A percentile compares a stretch with the other conserved stretches of the same genome.
phyloP scores from a whole-genome alignment of 257 asterid genomes.

The Fraxinus excelsior region DNA sequence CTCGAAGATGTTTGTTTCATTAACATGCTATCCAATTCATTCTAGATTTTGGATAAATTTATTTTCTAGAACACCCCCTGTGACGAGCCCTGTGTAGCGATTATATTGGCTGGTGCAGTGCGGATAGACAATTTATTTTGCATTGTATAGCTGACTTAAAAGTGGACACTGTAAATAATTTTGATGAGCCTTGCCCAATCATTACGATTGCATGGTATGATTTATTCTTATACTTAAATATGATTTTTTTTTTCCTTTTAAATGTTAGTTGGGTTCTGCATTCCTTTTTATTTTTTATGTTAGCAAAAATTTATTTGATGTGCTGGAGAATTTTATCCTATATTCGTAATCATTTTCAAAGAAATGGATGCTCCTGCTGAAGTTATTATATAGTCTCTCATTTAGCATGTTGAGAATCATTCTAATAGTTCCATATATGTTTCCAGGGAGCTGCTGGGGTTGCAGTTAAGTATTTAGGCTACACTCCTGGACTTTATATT shows the following conservation, averaged over 20 bases:
- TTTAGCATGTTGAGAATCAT: background rate
- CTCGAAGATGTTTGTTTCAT: background rate
- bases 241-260: background rate
- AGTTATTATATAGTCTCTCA: slow-evolving; percentile 21
- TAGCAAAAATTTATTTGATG: slow-evolving; percentile 4
- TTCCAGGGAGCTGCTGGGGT: slow-evolving; percentile 93
- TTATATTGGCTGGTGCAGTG: background rate
- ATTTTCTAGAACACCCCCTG: background rate
- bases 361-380: slow-evolving; percentile 10
- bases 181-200: background rate
- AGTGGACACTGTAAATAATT: background rate
- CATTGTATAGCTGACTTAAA: background rate
- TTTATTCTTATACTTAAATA: background rate
- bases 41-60: background rate
- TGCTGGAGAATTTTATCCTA: slow-evolving; percentile 8
- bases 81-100: background rate
- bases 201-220: background rate
- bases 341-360: slow-evolving; percentile 23
- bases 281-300: background rate
- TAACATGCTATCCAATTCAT: background rate
- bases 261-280: background rate
- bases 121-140: background rate
- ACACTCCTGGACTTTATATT: slow-evolving; percentile 93
- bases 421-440: slow-evolving; percentile 34
- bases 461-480: slow-evolving; percentile 95